Conservation (phyloP, 768 basidiomycete species). For the Pholiota molesta region DNA sequence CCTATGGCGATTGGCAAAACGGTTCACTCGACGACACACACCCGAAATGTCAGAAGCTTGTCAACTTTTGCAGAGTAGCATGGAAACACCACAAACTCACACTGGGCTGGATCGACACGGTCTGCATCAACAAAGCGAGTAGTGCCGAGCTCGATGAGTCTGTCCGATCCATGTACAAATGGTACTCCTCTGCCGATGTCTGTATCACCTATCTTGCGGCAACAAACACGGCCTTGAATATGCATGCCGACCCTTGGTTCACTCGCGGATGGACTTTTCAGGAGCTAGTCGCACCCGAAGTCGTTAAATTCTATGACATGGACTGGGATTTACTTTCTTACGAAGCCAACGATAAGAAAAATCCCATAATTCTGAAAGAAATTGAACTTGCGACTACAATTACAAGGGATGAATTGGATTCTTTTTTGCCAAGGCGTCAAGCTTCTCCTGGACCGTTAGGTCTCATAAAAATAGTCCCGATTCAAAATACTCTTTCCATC, state of each 20-base stretch:
- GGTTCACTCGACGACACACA: neutral
- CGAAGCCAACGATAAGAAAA: neutral
- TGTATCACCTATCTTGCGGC: neutral
- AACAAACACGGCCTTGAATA: neutral
- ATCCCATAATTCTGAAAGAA: neutral
- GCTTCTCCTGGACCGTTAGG: no score
- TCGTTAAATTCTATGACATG: no score
- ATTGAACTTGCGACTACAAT: neutral
- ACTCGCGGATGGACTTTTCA: neutral
- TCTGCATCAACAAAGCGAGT: no score
- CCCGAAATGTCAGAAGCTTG: neutral
- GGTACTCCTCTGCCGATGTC: neutral
- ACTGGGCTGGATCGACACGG: no score
- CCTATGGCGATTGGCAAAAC: neutral
- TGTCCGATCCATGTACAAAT: neutral
- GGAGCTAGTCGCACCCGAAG: no score
- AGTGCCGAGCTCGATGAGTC: no score
- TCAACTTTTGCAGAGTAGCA: neutral
- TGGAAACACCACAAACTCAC: neutral
- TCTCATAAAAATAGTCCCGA: no score
- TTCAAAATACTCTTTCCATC: neutral
- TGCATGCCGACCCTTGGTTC: neutral
- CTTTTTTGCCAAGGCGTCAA: no score
- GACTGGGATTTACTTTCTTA: neutral
- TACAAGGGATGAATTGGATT: neutral